Evolutionary conservation across 805 yeast genomes (phyloP).

Genomic region (Schwanniomyces pseudopolymorphus): DNA sequence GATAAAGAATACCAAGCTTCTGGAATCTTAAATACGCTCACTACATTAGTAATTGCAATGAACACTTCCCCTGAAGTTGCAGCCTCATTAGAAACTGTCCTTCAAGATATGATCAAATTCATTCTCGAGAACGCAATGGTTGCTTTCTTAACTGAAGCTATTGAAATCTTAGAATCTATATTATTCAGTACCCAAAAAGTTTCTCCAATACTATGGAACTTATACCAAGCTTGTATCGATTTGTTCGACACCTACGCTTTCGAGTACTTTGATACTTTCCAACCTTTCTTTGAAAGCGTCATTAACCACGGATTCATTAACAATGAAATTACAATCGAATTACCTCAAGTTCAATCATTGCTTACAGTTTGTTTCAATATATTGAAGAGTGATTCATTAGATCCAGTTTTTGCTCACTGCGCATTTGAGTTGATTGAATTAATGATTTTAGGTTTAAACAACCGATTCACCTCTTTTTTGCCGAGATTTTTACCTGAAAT

Average conservation of each 20-base stretch:
- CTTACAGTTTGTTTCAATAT: slow-evolving; percentile 35
- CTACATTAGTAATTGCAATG: slow-evolving; percentile 45
- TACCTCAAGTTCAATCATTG: slow-evolving; percentile 37
- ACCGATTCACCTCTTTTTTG: slow-evolving; percentile 30
- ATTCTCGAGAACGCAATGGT: slow-evolving; percentile 41
- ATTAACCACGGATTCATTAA: slow-evolving; percentile 50
- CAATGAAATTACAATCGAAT: slow-evolving; percentile 34
- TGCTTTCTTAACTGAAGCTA: slow-evolving; percentile 35
- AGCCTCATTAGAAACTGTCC: slow-evolving; percentile 28
- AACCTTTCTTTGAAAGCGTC: slow-evolving; percentile 56
- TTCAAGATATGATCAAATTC: slow-evolving; percentile 33
- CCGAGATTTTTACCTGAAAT: slow-evolving; percentile 34
- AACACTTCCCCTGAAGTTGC: slow-evolving; percentile 39
- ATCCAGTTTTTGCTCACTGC: slow-evolving; percentile 39
- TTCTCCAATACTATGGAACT: slow-evolving; percentile 53
- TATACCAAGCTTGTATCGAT: slow-evolving; percentile 47
- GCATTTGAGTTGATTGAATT: slow-evolving; percentile 41
- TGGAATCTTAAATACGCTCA: slow-evolving; percentile 41
- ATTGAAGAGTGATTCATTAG: slow-evolving; percentile 31
- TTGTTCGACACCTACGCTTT: slow-evolving; percentile 59
- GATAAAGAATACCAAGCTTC: slow-evolving; percentile 46
- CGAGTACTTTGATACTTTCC: slow-evolving; percentile 57
- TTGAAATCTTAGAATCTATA: slow-evolving; percentile 52
- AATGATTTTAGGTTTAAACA: slow-evolving; percentile 29
- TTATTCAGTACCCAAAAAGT: slow-evolving; percentile 53